phyloP scores from a whole-genome alignment of 345 rosid species.

The Bruguiera sexangula region DNA sequence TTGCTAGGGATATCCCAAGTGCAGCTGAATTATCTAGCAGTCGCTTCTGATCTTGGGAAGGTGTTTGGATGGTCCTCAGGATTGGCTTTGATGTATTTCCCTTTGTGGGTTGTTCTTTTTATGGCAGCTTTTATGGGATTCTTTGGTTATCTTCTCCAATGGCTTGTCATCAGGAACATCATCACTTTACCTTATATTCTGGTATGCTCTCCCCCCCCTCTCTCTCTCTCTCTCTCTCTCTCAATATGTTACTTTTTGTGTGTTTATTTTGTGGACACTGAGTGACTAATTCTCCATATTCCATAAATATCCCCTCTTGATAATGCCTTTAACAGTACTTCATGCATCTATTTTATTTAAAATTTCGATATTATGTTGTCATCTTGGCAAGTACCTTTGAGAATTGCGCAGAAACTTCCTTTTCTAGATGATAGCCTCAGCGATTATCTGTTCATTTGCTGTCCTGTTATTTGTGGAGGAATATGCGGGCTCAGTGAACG shows the following conservation, averaged over 20 bases:
- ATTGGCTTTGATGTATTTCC: slow-evolving; percentile 67
- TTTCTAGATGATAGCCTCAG: too few species aligned
- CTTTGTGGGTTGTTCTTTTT: slow-evolving; percentile 70
- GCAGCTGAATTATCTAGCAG: slow-evolving; percentile 80
- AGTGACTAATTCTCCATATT: too few species aligned
- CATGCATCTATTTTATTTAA: too few species aligned
- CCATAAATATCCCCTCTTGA: too few species aligned
- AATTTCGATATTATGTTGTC: too few species aligned
- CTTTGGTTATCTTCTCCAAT: slow-evolving; percentile 77
- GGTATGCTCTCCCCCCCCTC: slow-evolving; percentile 33
- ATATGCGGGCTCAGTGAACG: too few species aligned
- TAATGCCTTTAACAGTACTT: too few species aligned
- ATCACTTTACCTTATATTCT: slow-evolving; percentile 71
- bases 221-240: background rate
- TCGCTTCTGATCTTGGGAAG: slow-evolving; percentile 94
- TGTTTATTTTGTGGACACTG: too few species aligned
- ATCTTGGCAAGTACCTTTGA: too few species aligned
- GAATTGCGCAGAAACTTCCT: too few species aligned
- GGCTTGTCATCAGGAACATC: slow-evolving; percentile 63
- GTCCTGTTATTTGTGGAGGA: too few species aligned
- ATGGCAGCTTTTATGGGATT: slow-evolving; percentile 83
- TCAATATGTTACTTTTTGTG: background rate
- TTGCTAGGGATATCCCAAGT: slow-evolving; percentile 82
- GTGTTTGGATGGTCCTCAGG: slow-evolving; percentile 97
- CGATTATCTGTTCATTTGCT: too few species aligned